These are phyloP conservation scores for Penicillium herquei DNA, from an alignment of 495 filamentous ascomycete genomes.

Conservation along the genomic window DNA sequence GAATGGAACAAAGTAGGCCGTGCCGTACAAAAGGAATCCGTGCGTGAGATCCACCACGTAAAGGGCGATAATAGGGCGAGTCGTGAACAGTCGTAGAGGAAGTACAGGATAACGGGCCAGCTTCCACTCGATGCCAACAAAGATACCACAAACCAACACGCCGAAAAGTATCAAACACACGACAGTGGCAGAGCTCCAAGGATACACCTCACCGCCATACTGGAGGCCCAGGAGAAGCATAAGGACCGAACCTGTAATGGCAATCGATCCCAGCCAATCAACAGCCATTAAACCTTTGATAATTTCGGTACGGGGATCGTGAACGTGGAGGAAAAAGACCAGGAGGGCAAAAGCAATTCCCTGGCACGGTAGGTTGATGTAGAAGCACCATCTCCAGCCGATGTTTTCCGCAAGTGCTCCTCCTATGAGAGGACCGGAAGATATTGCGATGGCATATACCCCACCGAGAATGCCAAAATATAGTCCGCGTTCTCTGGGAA, in stretches of 20 bases:
- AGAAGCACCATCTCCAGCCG: constrained; percentile 41
- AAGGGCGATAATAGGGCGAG: not conserved
- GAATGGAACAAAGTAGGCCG: constrained; percentile 38
- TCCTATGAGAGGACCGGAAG: constrained; percentile 24
- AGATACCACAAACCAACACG: constrained; percentile 33
- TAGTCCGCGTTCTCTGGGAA: constrained; percentile 31
- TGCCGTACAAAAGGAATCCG: not conserved
- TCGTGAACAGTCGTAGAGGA: constrained; percentile 58
- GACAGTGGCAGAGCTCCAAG: constrained; percentile 48
- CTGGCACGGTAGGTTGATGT: constrained; percentile 41
- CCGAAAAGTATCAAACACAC: not conserved
- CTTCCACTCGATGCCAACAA: constrained; percentile 61
- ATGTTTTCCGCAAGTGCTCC: constrained; percentile 17
- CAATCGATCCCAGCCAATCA: constrained; percentile 63
- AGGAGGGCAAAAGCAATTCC: constrained; percentile 44
- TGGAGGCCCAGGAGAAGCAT: constrained; percentile 72
- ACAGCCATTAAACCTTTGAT: constrained; percentile 62
- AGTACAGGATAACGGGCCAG: constrained; percentile 53
- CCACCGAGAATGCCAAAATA: constrained; percentile 30
- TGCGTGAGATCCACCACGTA: not conserved
- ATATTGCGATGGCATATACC: constrained; percentile 35
- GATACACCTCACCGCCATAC: constrained; percentile 61
- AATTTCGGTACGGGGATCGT: constrained; percentile 65
- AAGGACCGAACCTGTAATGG: constrained; percentile 61
- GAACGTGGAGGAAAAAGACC: constrained; percentile 8